A percentile compares a stretch with the other conserved stretches of the same genome.
These are phyloP conservation scores for Tolypocladium cylindrosporum DNA, from an alignment of 2,329 filamentous ascomycete genomes.

Conservation along the genomic window DNA sequence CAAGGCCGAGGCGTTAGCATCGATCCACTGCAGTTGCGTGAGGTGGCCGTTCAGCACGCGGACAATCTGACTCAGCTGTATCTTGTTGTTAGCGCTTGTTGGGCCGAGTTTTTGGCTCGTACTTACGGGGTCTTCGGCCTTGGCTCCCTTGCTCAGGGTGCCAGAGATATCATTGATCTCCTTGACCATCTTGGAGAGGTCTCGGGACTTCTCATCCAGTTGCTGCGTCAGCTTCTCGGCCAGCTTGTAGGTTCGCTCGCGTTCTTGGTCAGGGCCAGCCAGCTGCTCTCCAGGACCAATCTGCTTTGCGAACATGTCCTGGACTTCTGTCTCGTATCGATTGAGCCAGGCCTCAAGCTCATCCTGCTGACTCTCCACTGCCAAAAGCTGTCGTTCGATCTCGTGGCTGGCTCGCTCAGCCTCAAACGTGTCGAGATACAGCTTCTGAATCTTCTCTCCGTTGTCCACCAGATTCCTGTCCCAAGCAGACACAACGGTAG, in stretches of 20 bases:
- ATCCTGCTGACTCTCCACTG: slow-evolving; percentile 86
- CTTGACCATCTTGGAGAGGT: slow-evolving; percentile 91
- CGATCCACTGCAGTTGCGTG: slow-evolving; percentile 85
- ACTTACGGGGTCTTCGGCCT: slow-evolving; percentile 78
- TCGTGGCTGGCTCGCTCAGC: slow-evolving; percentile 88
- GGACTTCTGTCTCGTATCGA: slow-evolving; percentile 83
- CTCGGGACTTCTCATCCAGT: slow-evolving; percentile 87
- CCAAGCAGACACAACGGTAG: slow-evolving; percentile 79
- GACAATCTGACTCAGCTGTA: slow-evolving; percentile 84
- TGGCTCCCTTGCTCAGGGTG: slow-evolving; percentile 78
- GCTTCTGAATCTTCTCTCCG: slow-evolving; percentile 84
- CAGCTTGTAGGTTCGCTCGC: slow-evolving; percentile 90
- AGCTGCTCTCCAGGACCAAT: slow-evolving; percentile 66
- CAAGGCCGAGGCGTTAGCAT: slow-evolving; percentile 70
- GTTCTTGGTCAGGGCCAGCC: slow-evolving; percentile 85
- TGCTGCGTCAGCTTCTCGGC: slow-evolving; percentile 88
- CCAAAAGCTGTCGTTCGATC: slow-evolving; percentile 82
- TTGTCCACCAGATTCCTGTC: slow-evolving; percentile 90
- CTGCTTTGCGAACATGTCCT: slow-evolving; percentile 75
- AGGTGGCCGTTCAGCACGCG: slow-evolving; percentile 90
- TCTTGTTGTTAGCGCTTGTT: slow-evolving; percentile 12
- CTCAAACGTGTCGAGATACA: slow-evolving; percentile 87
- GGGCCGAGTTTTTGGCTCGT: slow-evolving; percentile 10
- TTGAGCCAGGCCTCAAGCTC: slow-evolving; percentile 84
- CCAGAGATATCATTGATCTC: slow-evolving; percentile 94